Base-by-base conservation (phyloP, 139 green algal species). In the Medakamo hakoo region DNA sequence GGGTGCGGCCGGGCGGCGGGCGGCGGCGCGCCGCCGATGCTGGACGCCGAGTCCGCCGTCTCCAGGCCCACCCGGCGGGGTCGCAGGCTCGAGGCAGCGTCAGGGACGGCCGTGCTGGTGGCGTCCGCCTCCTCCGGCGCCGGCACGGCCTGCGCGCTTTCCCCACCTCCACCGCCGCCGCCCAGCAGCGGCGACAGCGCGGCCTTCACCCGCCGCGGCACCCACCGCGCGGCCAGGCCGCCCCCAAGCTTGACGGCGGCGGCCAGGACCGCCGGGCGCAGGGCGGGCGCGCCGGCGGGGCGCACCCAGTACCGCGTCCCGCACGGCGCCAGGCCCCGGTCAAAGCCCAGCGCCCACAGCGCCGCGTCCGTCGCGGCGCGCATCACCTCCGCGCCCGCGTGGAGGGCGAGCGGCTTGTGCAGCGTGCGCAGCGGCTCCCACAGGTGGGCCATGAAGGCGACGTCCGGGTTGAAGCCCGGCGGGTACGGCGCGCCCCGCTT, bases 321-420 rank as follows among this genome's bases (percentile, higher is more conserved):
- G 19, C 27, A 57, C 32, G 40, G 9, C 9, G 40, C 16, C 27
- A 55, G 2, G 14, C 27, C 40, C 40, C 16, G 40, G 9, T 52
- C 16, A 16, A 52, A 52, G 40, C 40, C 40, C 40, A 16, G 9
- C 9, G 16, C 16, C 40, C 40, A 52, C 9, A 52, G 40, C 9
- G 40, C 40, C 9, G 9, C 40, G 40, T 52, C 40, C 40, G 40
- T 52, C 3, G 24, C 32, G 27, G 64, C 29, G 2, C 59, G 60
- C 4, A 63, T 24, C 0, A 31, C 31, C 63, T 81, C 76, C 2
- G 65, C 74, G 25, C 32, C 26, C 4, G 60, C 31, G 62, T 78
- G 78, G 23, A 83, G 1, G 3, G 49, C 22, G 4, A 83, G 69
- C 14, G 73, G 78, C 66, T 81, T 82, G 66, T 72, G 78, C 24